A percentile compares a stretch with the other conserved stretches of the same genome.
These are phyloP conservation scores for Quercus phellos DNA, from an alignment of 331 rosid genomes.

Conservation along the genomic window DNA sequence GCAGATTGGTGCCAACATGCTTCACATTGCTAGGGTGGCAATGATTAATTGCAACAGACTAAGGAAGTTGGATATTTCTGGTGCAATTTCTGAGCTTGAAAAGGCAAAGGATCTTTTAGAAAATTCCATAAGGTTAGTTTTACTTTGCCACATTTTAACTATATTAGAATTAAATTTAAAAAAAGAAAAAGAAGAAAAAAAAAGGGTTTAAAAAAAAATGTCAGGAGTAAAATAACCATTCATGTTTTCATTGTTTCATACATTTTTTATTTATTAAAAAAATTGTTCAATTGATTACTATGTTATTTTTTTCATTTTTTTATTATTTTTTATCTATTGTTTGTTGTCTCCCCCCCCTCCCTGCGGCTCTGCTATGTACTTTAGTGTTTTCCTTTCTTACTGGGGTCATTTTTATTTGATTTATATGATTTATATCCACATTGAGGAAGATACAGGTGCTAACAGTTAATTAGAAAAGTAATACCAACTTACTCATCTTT, in stretches of 20 bases:
- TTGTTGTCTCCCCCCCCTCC: neutral
- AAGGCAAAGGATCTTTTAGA: conserved; percentile 46
- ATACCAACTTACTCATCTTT: neutral
- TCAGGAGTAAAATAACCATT: neutral
- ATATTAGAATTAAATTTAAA: neutral
- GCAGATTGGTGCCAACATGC: conserved; percentile 77
- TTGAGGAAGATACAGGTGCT: neutral
- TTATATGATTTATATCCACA: neutral
- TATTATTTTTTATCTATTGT: neutral
- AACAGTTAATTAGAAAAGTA: neutral
- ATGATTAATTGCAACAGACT: conserved; percentile 43
- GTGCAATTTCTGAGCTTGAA: conserved; percentile 51
- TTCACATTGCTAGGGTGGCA: conserved; percentile 64
- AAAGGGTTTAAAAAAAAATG: neutral
- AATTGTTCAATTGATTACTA: neutral
- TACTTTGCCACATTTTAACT: conserved; percentile 2
- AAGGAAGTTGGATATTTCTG: conserved; percentile 35
- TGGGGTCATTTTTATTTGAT: neutral
- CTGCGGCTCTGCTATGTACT: neutral
- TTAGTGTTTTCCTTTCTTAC: neutral
- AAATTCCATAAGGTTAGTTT: conserved; percentile 59
- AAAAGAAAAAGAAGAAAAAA: neutral
- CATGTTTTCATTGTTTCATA: neutral
- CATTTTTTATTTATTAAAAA: no score
- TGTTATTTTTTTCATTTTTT: neutral